A percentile compares a stretch with the other conserved stretches of the same genome.
Evolutionary conservation across 1,284 basidiomycete species (phyloP).

Genomic region (Schizophyllum commune): DNA sequence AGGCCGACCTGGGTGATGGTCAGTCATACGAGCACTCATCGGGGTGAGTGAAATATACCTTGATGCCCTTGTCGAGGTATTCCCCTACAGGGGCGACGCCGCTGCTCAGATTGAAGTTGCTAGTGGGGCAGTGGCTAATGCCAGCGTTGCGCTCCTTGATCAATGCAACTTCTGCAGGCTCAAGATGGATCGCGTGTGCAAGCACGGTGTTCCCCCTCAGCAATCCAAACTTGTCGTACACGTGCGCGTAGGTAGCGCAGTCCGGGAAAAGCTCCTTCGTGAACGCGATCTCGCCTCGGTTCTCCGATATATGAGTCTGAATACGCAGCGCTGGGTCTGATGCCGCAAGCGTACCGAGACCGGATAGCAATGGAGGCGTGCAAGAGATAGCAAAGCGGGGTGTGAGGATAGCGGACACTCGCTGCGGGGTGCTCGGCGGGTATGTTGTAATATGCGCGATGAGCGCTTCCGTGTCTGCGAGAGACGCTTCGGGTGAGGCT

Average conservation of each 20-base stretch:
- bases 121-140: conserved; percentile 89
- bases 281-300: conserved; percentile 64
- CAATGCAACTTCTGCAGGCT: conserved; percentile 64
- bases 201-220: conserved; percentile 78
- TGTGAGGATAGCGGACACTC: conserved; percentile 83
- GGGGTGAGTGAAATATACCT: conserved; percentile 38
- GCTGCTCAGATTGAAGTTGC: conserved; percentile 86
- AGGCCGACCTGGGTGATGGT: conserved; percentile 59
- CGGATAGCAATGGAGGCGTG: conserved; percentile 60
- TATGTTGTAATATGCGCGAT: conserved; percentile 53
- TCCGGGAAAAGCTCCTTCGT: conserved; percentile 63
- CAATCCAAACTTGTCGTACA: conserved; percentile 80
- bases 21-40: neutral
- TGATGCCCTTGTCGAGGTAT: conserved; percentile 79
- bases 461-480: conserved; percentile 56
- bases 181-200: conserved; percentile 85
- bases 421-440: conserved; percentile 30
- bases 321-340: conserved; percentile 59
- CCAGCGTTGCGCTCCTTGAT: conserved; percentile 67
- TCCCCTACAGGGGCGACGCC: conserved; percentile 76
- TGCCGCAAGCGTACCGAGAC: conserved; percentile 55
- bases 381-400: conserved; percentile 96
- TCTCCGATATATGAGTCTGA: conserved; percentile 94
- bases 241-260: conserved; percentile 56
- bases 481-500: conserved; percentile 45